Evolutionary conservation across 441 rosid genomes (phyloP), one percentile per base, ranked within the genome.

Genomic region (Caryocar brasiliense): DNA sequence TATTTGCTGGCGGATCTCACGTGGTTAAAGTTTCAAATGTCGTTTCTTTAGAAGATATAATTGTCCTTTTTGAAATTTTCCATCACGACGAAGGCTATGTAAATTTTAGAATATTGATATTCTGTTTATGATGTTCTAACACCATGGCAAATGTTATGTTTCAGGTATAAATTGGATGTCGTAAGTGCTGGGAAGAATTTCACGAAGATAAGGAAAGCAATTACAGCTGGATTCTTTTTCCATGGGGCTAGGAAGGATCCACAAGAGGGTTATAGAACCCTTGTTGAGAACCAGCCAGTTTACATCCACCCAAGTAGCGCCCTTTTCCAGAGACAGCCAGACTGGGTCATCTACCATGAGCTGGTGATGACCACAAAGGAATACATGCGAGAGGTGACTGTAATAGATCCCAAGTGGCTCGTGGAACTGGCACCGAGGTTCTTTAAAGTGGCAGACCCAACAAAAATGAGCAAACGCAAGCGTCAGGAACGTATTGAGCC

Each of bases 241-340:
- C 95, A 85, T 32, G 85, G 72, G 4, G 75, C 93, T 2, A 76
- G 95, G 54, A 88, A 88, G 70, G 97, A 86, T 46, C 98, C 98
- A 1, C 96, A 84, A 45, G 98, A 90, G 58, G 96, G 95, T 27
- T 90, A 84, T 59, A 71, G 98, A 56, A 86, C 95, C 2, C 67
- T 90, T 4, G 95, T 82, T 12, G 95, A 86, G 85, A 90, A 90
- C 66, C 98, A 86, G 57, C 86, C 92, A 0, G 98, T 90, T 2
- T 86, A 90, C 51, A 90, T 90, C 39, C 95, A 90, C 32, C 95
- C 95, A 12, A 86, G 97, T 59, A 90, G 98, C 22, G 92, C 98
- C 1, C 83, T 90, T 67, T 86, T 84, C 54, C 96, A 86, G 73
- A 84, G 95, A 66, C 96, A 86, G 40, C 97, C 97, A 14, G 97